Evolutionary conservation across 2,329 filamentous ascomycete genomes (phyloP), one percentile per base, ranked within the genome.

Genomic region (Exophiala bonariae): DNA sequence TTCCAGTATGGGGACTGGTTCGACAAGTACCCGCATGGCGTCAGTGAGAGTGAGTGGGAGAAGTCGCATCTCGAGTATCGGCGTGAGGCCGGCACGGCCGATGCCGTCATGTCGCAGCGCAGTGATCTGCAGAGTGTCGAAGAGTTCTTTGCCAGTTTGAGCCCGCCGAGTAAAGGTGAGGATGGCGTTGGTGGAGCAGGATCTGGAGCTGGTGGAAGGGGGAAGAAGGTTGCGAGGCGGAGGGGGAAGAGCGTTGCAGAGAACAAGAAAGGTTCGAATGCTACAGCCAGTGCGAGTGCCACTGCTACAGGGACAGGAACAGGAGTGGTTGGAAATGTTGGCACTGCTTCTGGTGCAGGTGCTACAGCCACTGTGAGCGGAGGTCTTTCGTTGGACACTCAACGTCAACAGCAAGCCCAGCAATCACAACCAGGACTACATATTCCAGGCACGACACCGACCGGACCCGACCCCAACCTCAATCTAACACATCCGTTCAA

Each of bases 1-100:
- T 91, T 96, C 66, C 92, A 97, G 61, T 97, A 97, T 60, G 90
- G 91, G 41, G 93, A 97, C 68, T 97, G 93, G 93, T 97, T 97
- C 61, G 87, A 93, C 63, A 82, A 87, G 56, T 97, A 96, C 64
- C 93, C 93, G 1, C 87, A 95, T 59, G 93, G 93, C 2, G 88
- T 97, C 13, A 89, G 88, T 3, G 83, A 88, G 50, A 79, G 83
- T 1, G 89, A 96, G 61, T 93, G 89, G 67, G 83, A 89, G 60
- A 89, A 93, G 56, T 85, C 87, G 1, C 82, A 80, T 20, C 70
- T 76, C 3, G 75, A 79, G 32, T 76, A 81, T 59, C 83, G 85
- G 63, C 87, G 85, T 58, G 87, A 95, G 61, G 85, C 81, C 32
- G 86, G 87, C 23, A 54, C 54, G 22, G 86, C 88, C n/a, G 90